Evolutionary conservation across 176 grass and related monocot genomes (phyloP), one percentile per base, ranked within the genome.

Genomic region (Poa annua): DNA sequence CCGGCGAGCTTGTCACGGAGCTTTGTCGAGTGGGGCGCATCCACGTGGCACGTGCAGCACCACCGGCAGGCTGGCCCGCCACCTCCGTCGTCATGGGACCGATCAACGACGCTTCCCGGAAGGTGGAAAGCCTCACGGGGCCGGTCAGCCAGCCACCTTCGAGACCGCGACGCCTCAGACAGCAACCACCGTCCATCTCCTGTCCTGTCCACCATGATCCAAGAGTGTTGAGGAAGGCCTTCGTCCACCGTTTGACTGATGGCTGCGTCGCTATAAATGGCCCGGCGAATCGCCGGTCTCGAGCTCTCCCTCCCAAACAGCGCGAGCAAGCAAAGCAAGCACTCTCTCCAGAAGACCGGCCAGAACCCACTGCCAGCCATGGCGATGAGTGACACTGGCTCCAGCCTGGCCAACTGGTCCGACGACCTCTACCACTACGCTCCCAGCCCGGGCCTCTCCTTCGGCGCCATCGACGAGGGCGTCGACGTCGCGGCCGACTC

Each of bases 311-410:
- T 49, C 78, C 64, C 64, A 20, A 11, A 48, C n/a, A n/a, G n/a
- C 8, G 6, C 32, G 13, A 25, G 34, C 24, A 44, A 39, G 38
- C n/a, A 38, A 38, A 36, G 20, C 66, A 7, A 63, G 42, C 24
- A 33, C 10, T 19, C 53, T n/a, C n/a, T n/a, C n/a, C n/a, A n/a
- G n/a, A n/a, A n/a, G n/a, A n/a, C n/a, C n/a, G n/a, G n/a, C n/a
- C n/a, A n/a, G 54, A 59, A n/a, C 21, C 21, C 39, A 8, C 41
- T 8, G 35, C 35, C 35, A 36, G 69, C 73, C 25, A 92, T 85
- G 91, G 88, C 91, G 38, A 91, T 76, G 69, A 97, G 91, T 10
- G 91, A 88, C 78, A 79, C 88, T 24, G 84, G 78, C 72, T 90
- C 92, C 7, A 75, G 74, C 75, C 65, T 92, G 38, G 56, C 85